These are phyloP conservation scores for Rhexocercosporidium sp. DNA, from an alignment of 2,329 filamentous ascomycete genomes.

Conservation along the genomic window DNA sequence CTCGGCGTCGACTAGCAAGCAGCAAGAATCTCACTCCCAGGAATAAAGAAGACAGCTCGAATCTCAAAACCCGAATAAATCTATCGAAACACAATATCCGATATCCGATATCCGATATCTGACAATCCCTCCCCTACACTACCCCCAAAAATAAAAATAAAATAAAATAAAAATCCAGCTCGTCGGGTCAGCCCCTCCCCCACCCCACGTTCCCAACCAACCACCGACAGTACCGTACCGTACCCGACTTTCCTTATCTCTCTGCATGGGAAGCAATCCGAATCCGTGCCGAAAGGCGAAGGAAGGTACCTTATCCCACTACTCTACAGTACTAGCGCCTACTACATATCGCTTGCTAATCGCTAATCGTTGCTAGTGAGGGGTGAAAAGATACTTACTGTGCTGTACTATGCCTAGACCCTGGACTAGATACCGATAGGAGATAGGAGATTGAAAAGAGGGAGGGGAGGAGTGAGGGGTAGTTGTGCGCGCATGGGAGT, in stretches of 20 bases:
- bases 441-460: too few species aligned
- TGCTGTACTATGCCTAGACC: too few species aligned
- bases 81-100: not conserved
- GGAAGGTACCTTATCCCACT: too few species aligned
- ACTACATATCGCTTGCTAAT: too few species aligned
- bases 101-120: not conserved
- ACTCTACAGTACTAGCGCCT: slow-evolving; percentile 4
- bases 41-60: not conserved
- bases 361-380: slow-evolving; percentile 2
- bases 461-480: not conserved
- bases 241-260: not conserved
- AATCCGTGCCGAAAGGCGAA: too few species aligned
- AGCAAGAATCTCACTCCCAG: not conserved
- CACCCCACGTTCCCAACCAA: slow-evolving; percentile 6
- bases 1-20: too few species aligned
- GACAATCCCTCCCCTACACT: not conserved
- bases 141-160: too few species aligned
- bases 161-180: not conserved
- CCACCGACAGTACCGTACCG: too few species aligned
- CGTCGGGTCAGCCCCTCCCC: not conserved
- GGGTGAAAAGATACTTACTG: slow-evolving; percentile 1
- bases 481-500: too few species aligned
- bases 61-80: not conserved
- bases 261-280: not conserved
- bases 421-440: too few species aligned